Percentiles rank a stretch among this genome's conserved stretches.
Evolutionary conservation across 2,329 filamentous ascomycete genomes (phyloP).

Genomic region (Clonostachys rhizophaga): DNA sequence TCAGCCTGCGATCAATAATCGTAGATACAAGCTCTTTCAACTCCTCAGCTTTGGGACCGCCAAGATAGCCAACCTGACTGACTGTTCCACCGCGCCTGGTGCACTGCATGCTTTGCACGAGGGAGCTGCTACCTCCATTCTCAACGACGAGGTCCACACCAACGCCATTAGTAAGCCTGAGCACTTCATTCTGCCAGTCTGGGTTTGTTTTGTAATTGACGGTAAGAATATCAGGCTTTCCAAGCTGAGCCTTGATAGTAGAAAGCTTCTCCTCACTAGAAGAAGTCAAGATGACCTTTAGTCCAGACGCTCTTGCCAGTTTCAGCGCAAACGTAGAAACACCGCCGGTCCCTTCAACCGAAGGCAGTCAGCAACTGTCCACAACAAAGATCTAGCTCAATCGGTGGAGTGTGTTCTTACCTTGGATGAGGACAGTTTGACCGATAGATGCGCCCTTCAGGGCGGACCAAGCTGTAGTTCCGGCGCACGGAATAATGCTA

Average conservation of each 20-base stretch:
- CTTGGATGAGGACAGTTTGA: slow-evolving; percentile 36
- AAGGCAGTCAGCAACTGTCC: not conserved
- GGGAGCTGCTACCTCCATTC: slow-evolving; percentile 26
- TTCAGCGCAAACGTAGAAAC: slow-evolving; percentile 26
- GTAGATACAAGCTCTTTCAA: slow-evolving; percentile 24
- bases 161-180: slow-evolving; percentile 18
- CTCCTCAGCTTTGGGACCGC: slow-evolving; percentile 16
- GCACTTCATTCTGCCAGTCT: slow-evolving; percentile 23
- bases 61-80: slow-evolving; percentile 36
- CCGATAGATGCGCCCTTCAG: slow-evolving; percentile 30
- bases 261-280: slow-evolving; percentile 25
- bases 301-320: slow-evolving; percentile 19
- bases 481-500: slow-evolving; percentile 33
- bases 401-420: slow-evolving; percentile 7
- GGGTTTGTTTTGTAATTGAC: slow-evolving; percentile 21
- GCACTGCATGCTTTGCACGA: slow-evolving; percentile 30
- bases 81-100: slow-evolving; percentile 32
- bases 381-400: not conserved
- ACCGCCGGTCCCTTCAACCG: slow-evolving; percentile 22
- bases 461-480: slow-evolving; percentile 36
- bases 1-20: slow-evolving; percentile 28
- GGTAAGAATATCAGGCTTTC: slow-evolving; percentile 11
- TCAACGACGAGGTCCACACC: slow-evolving; percentile 31
- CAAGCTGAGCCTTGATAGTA: slow-evolving; percentile 15
- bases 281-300: slow-evolving; percentile 27